A percentile compares a stretch with the other conserved stretches of the same genome.
Evolutionary conservation across 2,329 filamentous ascomycete species (phyloP).

Genomic region (Penicillium sp.): DNA sequence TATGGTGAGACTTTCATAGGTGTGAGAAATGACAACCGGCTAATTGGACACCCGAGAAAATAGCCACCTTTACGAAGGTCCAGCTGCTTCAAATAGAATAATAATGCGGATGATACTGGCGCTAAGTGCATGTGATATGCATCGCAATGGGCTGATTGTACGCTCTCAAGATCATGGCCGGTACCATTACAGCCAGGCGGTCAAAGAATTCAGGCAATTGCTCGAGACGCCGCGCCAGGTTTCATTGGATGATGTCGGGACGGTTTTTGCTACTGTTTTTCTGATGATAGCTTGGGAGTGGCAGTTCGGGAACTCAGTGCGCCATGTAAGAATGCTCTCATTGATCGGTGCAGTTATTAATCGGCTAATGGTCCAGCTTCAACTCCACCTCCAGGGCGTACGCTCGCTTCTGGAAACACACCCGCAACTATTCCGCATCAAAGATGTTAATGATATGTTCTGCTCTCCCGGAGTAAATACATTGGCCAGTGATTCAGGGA

Average conservation of each 20-base stretch:
- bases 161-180: constrained; percentile 25
- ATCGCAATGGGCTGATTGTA: constrained; percentile 25
- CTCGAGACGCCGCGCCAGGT: constrained; percentile 25
- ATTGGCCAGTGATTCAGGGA: constrained; percentile 6
- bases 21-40: background rate
- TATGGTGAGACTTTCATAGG: constrained; percentile 17
- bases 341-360: background rate
- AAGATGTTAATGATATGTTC: constrained; percentile 25
- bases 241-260: constrained; percentile 26
- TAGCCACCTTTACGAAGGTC: constrained; percentile 28
- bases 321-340: constrained; percentile 13
- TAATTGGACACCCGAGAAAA: background rate
- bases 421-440: constrained; percentile 26
- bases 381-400: constrained; percentile 32
- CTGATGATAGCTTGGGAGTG: constrained; percentile 32
- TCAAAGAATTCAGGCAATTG: constrained; percentile 32
- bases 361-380: constrained; percentile 12
- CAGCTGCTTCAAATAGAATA: constrained; percentile 28
- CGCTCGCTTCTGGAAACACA: constrained; percentile 30
- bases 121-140: constrained; percentile 31
- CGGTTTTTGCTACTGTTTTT: constrained; percentile 32
- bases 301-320: constrained; percentile 30
- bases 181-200: constrained; percentile 31
- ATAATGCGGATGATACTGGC: constrained; percentile 38
- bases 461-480: constrained; percentile 15